A percentile compares a stretch with the other conserved stretches of the same genome.
Conservation (phyloP, 345 rosid genomes). For the Anacardium occidentale region DNA sequence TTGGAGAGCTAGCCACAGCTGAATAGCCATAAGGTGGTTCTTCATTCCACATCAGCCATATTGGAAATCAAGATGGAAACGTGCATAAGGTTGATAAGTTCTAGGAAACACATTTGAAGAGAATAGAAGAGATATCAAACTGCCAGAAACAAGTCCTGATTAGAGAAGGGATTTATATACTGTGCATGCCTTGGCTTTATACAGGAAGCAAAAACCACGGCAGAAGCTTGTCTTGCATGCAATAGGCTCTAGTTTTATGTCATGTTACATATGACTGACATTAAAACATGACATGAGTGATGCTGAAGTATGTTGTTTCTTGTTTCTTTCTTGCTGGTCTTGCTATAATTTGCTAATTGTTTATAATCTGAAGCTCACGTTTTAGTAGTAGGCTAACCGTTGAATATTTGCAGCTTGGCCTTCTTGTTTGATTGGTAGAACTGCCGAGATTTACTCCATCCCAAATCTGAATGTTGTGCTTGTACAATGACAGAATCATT, state of each 20-base stretch:
- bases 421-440: constrained; percentile 14
- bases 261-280: constrained; percentile 8
- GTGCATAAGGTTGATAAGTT: constrained; percentile 11
- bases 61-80: constrained; percentile 1
- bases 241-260: neutral
- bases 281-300: neutral
- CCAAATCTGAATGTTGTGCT: neutral
- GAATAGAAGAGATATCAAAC: too few relatives aligned
- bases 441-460: constrained; percentile 4
- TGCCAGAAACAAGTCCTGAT: neutral
- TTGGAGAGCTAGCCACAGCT: constrained; percentile 16
- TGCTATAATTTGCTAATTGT: constrained; percentile 31
- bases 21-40: constrained; percentile 13
- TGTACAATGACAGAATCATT: neutral
- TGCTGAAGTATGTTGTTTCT: neutral
- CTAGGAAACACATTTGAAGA: constrained; percentile 13
- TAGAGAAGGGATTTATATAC: constrained; percentile 12
- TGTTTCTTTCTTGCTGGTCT: constrained; percentile 2
- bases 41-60: constrained; percentile 16
- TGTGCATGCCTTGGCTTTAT: neutral
- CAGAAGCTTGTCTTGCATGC: neutral
- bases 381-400: constrained; percentile 31
- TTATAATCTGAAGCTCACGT: constrained; percentile 18
- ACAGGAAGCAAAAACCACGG: constrained; percentile 12
- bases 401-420: constrained; percentile 23